Percentiles rank a stretch among this genome's conserved stretches.
These are phyloP conservation scores for Eustoma russellianum DNA, from an alignment of 257 asterid genomes.

Conservation along the genomic window DNA sequence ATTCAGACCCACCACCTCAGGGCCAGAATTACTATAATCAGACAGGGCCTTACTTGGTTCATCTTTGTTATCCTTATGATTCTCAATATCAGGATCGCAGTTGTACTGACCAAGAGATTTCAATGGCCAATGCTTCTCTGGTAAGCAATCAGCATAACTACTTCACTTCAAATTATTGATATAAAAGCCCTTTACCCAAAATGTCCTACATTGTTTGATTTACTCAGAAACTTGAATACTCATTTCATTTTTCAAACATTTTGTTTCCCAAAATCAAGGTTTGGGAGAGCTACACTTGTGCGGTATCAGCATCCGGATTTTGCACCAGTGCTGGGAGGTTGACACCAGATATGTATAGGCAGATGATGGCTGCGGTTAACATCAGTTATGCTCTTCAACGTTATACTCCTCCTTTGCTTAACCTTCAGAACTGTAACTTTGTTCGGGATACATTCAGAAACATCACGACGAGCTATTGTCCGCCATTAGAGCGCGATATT, in stretches of 20 bases:
- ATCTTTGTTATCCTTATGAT: conserved; percentile 80
- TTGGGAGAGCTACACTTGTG: conserved; percentile 46
- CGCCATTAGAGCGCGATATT: conserved; percentile 59
- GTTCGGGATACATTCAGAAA: conserved; percentile 77
- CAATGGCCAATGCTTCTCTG: conserved; percentile 64
- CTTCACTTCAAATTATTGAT: too few species aligned
- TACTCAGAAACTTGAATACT: background rate
- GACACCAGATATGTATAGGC: conserved; percentile 38
- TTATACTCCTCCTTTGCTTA: conserved; percentile 64
- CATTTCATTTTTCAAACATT: background rate
- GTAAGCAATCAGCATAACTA: too few species aligned
- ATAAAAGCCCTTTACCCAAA: background rate
- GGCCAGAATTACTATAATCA: conserved; percentile 47
- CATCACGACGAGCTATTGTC: conserved; percentile 61
- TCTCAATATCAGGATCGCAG: conserved; percentile 57
- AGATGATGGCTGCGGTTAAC: conserved; percentile 56
- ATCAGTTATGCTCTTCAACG: conserved; percentile 79
- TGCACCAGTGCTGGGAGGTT: conserved; percentile 44
- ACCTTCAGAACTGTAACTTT: conserved; percentile 78
- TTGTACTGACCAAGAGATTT: conserved; percentile 55
- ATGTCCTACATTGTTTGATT: background rate
- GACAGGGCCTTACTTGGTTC: conserved; percentile 66
- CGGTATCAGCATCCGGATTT: conserved; percentile 21
- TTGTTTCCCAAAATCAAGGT: conserved; percentile 18
- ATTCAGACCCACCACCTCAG: conserved; percentile 51